These are phyloP conservation scores for Allomyces macrogynus DNA, from an alignment of 192 early-diverging fungal species.

Conservation along the genomic window DNA sequence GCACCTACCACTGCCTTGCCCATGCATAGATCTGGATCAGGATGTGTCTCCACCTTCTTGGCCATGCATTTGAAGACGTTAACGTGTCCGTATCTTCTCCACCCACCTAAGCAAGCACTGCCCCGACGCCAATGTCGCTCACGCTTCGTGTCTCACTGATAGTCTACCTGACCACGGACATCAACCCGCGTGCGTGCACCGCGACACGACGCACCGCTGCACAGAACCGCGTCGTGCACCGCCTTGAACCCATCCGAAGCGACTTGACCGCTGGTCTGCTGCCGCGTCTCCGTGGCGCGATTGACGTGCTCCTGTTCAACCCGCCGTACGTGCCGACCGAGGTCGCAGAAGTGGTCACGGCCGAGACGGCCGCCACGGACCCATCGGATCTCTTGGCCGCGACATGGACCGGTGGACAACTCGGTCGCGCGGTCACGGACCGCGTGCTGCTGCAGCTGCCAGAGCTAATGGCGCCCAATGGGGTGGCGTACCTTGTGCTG, in stretches of 20 bases:
- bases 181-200: constrained; percentile 49
- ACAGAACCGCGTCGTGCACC: constrained; percentile 17
- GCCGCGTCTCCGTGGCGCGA: constrained; percentile 20
- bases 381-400: constrained; percentile 34
- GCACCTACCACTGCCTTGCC: neutral
- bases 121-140: too few relatives aligned
- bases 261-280: constrained; percentile 34
- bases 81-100: constrained; percentile 5
- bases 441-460: constrained; percentile 47
- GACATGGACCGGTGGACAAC: constrained; percentile 82
- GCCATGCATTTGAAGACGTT: constrained; percentile 19
- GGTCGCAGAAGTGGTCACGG: constrained; percentile 49
- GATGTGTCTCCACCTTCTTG: constrained; percentile 61
- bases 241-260: constrained; percentile 44
- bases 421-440: constrained; percentile 76
- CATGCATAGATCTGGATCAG: constrained; percentile 47
- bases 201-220: constrained; percentile 45
- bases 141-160: neutral
- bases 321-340: constrained; percentile 88
- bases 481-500: constrained; percentile 66
- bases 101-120: too few relatives aligned
- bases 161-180: constrained; percentile 54
- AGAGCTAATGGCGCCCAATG: constrained; percentile 39
- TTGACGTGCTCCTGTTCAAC: constrained; percentile 81
- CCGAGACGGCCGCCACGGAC: neutral